Base-by-base conservation (phyloP, 2,329 filamentous ascomycete genomes). In the Fusarium siculi region DNA sequence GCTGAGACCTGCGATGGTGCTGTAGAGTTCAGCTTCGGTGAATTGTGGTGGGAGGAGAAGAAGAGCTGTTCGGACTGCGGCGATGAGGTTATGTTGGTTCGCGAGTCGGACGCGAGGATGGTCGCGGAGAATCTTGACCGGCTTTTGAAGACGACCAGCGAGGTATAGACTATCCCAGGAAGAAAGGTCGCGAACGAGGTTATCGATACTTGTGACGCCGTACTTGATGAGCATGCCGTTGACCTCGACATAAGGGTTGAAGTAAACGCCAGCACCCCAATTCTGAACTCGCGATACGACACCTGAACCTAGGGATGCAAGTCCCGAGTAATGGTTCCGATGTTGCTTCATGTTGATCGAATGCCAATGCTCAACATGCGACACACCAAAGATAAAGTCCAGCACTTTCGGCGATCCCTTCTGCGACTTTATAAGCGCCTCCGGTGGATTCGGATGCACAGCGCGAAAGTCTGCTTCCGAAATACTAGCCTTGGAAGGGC, bases 151-250 rank as follows among this genome's bases (percentile, higher is more conserved):
- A 39, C 96, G 93, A 8, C 96, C 96, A 10, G 97, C 96, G n/a
- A 99, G 89, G 82, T 99, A 99, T 32, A 99, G 86, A 1, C 94
- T 97, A 71, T 97, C 92, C 96, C 96, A 99, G 66, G 95, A 91
- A 36, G 91, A 93, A 30, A 99, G 88, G 80, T 99, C 96, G 46
- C 87, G 88, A 77, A 94, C 95, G 21, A 99, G 86, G 6, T 95
- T 98, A 79, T 97, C 92, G 74, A 98, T 89, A 78, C 97, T 97
- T 47, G 98, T 97, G 28, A 99, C 96, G 25, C 96, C 96, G 78
- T 99, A 99, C 84, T 99, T 99, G 82, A 99, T 96, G 78, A 98
- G 87, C 70, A 95, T 97, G 44, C 96, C 97, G 78, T 98, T 97
- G 68, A 98, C 92, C 5, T 93, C 96, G 54, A 99, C 90, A 80